Base-by-base conservation (phyloP, 805 yeast species). In the Zygoascus tannicola region DNA sequence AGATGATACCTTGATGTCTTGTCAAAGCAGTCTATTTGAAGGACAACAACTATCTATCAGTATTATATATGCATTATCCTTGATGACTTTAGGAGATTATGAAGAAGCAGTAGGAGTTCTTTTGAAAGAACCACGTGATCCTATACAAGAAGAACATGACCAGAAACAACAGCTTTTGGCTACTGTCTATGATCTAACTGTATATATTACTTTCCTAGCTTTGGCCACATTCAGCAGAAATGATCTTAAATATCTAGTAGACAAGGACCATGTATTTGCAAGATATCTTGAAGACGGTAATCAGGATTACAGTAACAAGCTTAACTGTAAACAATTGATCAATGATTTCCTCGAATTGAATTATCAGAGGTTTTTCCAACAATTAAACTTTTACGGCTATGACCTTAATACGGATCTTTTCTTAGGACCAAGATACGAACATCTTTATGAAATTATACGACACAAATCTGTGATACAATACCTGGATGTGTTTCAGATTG, bases 251-350 rank as follows among this genome's bases (percentile, higher is more conserved):
- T 48, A 28, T 33, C 28, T 50, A 28, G 41, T 41, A 5, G 43
- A 48, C 16, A 48, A 49, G 35, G 54, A 50, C 30, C 38, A 45
- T 1, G 41, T 39, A 4, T 48, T 44, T 30, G 40, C 46, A 14
- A 33, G 23, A 22, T 16, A 22, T 12, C 18, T 32, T 16, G 45
- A 38, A 18, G 41, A 21, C 16, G n/a, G n/a, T n/a, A 16, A 22
- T n/a, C 35, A 16, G 3, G 18, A 15, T 15, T 32, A 32, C 15
- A 15, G 22, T 22, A 30, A 15, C 22, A 14, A 32, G 36, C 26
- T 37, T 18, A 12, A 26, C 12, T 19, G 40, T 3, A 19, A 30
- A 14, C 22, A 33, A 2, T 30, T 49, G 33, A 16, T 49, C 16
- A 8, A 22, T 2, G 15, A 32, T 22, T 48, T 42, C 23, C 39